Conservation (phyloP, 176 grass and related monocot genomes). For the Musa beccarii region DNA sequence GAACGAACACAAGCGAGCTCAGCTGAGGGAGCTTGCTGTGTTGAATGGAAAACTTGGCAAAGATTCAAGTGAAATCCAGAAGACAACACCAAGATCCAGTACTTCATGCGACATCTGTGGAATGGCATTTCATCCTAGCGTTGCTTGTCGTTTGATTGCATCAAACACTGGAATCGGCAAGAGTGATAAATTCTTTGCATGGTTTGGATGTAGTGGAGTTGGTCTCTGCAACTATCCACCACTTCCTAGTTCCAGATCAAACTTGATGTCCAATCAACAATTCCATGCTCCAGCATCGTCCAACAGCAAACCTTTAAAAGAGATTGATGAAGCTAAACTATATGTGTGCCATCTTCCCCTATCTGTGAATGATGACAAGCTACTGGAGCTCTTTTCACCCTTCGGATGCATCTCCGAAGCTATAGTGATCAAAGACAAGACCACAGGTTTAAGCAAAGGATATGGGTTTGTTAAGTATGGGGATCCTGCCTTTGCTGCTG, state of each 20-base stretch:
- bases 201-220: not conserved
- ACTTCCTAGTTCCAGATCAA: not conserved
- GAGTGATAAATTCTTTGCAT: not conserved
- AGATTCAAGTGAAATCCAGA: not conserved
- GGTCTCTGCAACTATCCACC: not conserved
- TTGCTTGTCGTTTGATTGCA: conserved; percentile 10
- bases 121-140: not conserved
- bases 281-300: conserved; percentile 15
- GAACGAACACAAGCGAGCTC: conserved; percentile 8
- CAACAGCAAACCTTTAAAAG: conserved; percentile 22
- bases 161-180: not conserved
- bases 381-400: conserved; percentile 52
- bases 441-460: conserved; percentile 29
- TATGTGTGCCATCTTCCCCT: conserved; percentile 41
- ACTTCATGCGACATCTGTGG: conserved; percentile 7
- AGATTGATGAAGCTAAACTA: conserved; percentile 43
- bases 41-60: conserved; percentile 3
- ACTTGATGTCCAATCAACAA: conserved; percentile 5
- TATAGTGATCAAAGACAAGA: conserved; percentile 27
- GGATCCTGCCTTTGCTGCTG: conserved; percentile 36
- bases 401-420: conserved; percentile 58
- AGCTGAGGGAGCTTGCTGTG: conserved; percentile 19
- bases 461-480: conserved; percentile 56
- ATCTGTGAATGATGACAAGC: conserved; percentile 35
- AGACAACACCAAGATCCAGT: not conserved